Evolutionary conservation across 148 eudicot genomes (phyloP).

Genomic region (Bassia scoparia): DNA sequence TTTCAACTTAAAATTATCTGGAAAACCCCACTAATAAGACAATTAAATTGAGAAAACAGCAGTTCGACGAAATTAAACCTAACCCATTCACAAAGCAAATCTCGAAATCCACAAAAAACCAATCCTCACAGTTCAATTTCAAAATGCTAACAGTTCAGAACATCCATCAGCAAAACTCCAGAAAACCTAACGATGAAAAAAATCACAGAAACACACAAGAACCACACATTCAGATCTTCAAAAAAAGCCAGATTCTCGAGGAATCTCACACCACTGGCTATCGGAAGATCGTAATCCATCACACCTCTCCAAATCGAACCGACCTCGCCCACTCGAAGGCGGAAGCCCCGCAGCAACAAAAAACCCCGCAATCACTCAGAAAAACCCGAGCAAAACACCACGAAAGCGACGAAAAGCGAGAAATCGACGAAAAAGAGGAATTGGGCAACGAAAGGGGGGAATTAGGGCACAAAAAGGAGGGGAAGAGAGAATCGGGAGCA

Average conservation of each 20-base stretch:
- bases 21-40: neutral
- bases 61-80: neutral
- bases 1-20: neutral
- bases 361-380: slow-evolving; percentile 27
- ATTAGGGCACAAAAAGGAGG: slow-evolving; percentile 5
- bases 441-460: slow-evolving; percentile 8
- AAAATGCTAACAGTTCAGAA: neutral
- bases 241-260: slow-evolving; percentile 16
- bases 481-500: slow-evolving; percentile 17
- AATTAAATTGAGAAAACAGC: neutral
- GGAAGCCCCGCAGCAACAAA: neutral
- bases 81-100: neutral
- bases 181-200: neutral
- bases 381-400: neutral
- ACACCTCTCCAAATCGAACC: slow-evolving; percentile 16
- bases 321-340: neutral
- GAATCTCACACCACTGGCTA: slow-evolving; percentile 60
- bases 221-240: neutral
- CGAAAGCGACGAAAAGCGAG: neutral
- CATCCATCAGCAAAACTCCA: slow-evolving; percentile 12
- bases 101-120: neutral
- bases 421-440: neutral
- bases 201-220: neutral
- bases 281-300: slow-evolving; percentile 49
- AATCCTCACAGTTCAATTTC: neutral